A percentile compares a stretch with the other conserved stretches of the same genome.
Evolutionary conservation across 495 filamentous ascomycete species (phyloP).

Genomic region (Geoglossum glabrum): DNA sequence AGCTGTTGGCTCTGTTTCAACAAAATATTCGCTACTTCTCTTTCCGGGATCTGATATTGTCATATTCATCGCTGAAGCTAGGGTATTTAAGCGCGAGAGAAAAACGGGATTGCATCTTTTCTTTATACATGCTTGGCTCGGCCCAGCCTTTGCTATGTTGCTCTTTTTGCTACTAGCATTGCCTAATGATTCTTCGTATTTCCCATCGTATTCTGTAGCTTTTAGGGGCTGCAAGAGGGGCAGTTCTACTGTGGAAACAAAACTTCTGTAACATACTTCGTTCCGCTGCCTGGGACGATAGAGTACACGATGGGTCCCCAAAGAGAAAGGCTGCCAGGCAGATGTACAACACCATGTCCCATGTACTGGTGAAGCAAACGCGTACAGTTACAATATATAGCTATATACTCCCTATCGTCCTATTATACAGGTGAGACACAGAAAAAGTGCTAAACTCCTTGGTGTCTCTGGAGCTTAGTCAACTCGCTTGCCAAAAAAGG

Average conservation of each 20-base stretch:
- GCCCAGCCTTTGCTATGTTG: background rate
- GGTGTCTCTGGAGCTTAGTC: slow-evolving; percentile 17
- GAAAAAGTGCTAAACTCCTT: background rate
- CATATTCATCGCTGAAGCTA: background rate
- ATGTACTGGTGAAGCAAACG: background rate
- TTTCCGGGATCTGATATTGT: background rate
- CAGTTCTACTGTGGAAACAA: background rate
- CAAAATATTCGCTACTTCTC: background rate
- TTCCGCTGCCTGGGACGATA: background rate
- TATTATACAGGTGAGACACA: background rate
- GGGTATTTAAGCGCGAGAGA: background rate
- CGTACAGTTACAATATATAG: no score
- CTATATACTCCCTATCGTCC: background rate
- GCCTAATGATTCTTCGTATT: background rate
- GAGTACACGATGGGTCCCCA: background rate
- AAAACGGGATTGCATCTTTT: background rate
- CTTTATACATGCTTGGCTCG: background rate
- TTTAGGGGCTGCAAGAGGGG: background rate
- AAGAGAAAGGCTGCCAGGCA: background rate
- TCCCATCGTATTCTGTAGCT: background rate
- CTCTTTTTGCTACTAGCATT: background rate
- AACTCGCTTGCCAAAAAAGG: slow-evolving; percentile 57
- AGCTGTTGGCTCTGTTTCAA: background rate
- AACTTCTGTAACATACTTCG: background rate
- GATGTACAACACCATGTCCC: background rate